Evolutionary conservation across 257 asterid species (phyloP), one percentile per base, ranked within the genome.

Genomic region (Dorcoceras hygrometricum): DNA sequence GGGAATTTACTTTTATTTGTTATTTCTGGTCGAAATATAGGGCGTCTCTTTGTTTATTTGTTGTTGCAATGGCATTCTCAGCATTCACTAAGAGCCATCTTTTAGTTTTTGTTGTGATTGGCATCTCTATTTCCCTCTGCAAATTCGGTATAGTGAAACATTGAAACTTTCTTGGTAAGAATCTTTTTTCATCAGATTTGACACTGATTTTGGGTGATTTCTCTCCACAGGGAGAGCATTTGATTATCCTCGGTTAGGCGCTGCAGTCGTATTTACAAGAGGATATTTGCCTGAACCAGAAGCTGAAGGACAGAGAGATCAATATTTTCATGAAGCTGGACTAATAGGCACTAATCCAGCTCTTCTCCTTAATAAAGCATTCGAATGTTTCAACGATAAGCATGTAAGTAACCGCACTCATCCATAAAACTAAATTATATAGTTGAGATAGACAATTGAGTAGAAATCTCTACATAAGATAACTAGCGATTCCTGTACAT

Each of bases 241-340:
- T 23, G 84, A 71, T 16, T 59, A 68, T 29, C 80, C 88, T 20
- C 81, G 81, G 36, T 71, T 84, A 18, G 94, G 86, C 8, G 95
- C 91, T 56, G 88, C 91, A 6, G 84, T 85, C 3, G 90, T 76
- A 29, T 70, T 86, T 27, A 82, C 85, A 19, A 64, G 83, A 7
- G 82, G 79, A 68, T 88, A 80, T 70, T 31, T 86, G 72, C 97
- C 96, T 6, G 70, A 76, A 67, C 78, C 85, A 62, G 81, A 79
- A 36, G 77, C 60, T 8, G 87, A 80, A 62, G 84, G 83, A 60
- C 80, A 57, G 63, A 39, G 63, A 22, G 63, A 82, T 23, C 77
- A 79, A 55, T 66, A 77, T 46, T 55, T 69, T 57, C 89, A 83
- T 1, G 71, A 65, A 25, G 50, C 59, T 50, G 76, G 70, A 12